Evolutionary conservation across 257 asterid genomes (phyloP), one percentile per base, ranked within the genome.

Genomic region (Perilla frutescens): DNA sequence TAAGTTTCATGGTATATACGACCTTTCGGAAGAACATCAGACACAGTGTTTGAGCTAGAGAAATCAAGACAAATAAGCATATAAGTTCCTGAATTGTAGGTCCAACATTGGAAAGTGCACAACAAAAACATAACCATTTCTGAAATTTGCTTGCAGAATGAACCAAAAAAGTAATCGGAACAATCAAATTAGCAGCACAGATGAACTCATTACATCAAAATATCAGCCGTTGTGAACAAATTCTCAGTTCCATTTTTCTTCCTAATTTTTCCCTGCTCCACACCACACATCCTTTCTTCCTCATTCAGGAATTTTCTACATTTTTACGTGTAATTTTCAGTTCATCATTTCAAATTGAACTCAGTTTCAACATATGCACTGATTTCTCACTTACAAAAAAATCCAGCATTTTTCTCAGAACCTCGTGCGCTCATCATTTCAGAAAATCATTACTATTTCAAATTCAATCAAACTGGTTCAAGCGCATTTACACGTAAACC

Each of bases 1-100:
- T 91, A 95, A 14, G 99, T 95, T 81, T 95, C 99, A 73, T 95
- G 98, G 83, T 90, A 95, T 71, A 91, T 85, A 8, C 99, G 98
- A 49, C 96, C 96, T 87, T 81, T 86, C 39, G 88, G 90, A 56
- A 78, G 91, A 81, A 68, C 85, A 79, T 86, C 92, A 34, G 90
- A 72, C 59, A 72, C 59, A 26, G 74, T 51, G 31, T 41, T 70
- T 7, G 78, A 61, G 82, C 98, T 93, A 72, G 71, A 87, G 37
- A 81, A 78, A 77, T n/a, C 68, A 60, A 59, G 60, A 75, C 5
- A 64, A 49, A 54, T 14, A 65, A 32, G 58, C 48, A 15, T 8
- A 36, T 44, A 34, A 79, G 74, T 66, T 57, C 70, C 62, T 45
- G 44, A 48, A 51, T 66, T 7, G 7, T 43, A 64, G 3, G 15